Evolutionary conservation across 73 alveolate genomes (phyloP).

Genomic region (Paramecium primaurelia): DNA sequence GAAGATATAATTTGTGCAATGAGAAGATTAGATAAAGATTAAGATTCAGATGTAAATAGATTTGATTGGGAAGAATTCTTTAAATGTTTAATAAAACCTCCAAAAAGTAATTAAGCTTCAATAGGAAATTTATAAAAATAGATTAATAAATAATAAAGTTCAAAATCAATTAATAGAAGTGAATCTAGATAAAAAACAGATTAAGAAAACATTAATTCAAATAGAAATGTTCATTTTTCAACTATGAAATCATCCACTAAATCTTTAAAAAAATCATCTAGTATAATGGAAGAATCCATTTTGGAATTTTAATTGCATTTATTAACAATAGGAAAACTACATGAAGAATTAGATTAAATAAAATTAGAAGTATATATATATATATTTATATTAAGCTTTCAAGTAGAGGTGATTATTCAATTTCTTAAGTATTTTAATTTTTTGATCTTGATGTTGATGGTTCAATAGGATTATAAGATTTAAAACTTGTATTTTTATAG

Average conservation of each 20-base stretch:
- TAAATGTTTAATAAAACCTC: neutral
- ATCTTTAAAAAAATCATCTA: neutral
- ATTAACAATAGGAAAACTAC: neutral
- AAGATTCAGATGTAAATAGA: conserved; percentile 25
- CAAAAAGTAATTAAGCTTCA: neutral
- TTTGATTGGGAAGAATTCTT: neutral
- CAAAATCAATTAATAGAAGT: neutral
- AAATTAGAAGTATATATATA: neutral
- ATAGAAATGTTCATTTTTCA: neutral
- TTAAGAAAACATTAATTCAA: neutral
- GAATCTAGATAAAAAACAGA: neutral
- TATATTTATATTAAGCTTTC: neutral
- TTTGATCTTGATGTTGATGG: conserved; percentile 30
- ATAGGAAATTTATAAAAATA: neutral
- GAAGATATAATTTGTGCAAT: conserved; percentile 13
- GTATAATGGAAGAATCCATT: neutral
- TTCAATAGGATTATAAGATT: neutral
- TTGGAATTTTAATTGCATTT: neutral
- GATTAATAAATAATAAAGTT: neutral
- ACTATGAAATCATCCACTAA: neutral
- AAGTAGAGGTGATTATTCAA: neutral
- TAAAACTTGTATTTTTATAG: neutral
- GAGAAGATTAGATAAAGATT: conserved; percentile 44
- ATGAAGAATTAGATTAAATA: neutral
- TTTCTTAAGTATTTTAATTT: neutral